phyloP scores from a whole-genome alignment of 2,329 filamentous ascomycete genomes.

The Pyricularia pennisetigena region DNA sequence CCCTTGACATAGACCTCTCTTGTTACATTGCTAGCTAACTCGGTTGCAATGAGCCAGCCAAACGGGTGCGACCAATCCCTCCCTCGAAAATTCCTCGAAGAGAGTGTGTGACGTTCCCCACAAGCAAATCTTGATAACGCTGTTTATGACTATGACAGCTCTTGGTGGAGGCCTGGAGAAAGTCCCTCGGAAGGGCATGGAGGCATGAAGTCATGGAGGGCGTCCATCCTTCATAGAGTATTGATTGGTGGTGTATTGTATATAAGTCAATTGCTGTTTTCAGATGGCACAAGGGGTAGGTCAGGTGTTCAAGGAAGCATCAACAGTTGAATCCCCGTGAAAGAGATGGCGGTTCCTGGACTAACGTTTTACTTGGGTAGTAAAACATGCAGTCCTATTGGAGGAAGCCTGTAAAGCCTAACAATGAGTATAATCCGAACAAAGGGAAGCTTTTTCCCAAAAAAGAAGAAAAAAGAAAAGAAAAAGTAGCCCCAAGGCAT shows the following conservation, averaged over 20 bases:
- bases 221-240: neutral
- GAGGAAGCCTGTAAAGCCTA: too few species aligned
- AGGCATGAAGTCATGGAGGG: neutral
- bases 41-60: neutral
- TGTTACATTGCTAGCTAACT: neutral
- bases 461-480: neutral
- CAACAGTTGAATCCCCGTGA: too few species aligned
- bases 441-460: neutral
- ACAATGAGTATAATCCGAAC: neutral
- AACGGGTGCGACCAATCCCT: neutral
- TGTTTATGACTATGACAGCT: neutral
- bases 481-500: neutral
- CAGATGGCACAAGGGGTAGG: neutral
- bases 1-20: neutral
- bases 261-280: neutral
- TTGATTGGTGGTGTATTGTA: too few species aligned
- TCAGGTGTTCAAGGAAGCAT: neutral
- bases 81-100: neutral
- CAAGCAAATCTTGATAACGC: neutral
- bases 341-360: too few species aligned
- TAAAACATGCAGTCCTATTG: too few species aligned
- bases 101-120: neutral
- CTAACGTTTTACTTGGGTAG: too few species aligned
- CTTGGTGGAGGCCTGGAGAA: neutral
- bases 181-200: neutral